phyloP scores from a whole-genome alignment of 176 grass and related monocot genomes.

The Cocos nucifera region DNA sequence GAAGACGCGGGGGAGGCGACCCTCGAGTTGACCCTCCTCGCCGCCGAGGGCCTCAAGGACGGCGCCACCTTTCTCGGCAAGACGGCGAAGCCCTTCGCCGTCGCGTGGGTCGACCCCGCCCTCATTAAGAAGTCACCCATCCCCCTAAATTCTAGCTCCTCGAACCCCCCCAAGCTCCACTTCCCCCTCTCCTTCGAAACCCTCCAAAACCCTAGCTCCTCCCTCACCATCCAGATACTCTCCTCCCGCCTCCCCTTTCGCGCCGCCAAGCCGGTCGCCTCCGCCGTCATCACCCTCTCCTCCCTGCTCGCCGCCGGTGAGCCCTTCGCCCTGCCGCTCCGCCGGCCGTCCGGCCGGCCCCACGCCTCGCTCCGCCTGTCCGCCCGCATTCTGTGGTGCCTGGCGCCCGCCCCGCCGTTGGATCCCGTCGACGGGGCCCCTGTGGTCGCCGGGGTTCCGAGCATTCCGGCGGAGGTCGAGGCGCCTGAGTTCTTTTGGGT shows the following conservation, averaged over 20 bases:
- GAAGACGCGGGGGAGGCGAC: conserved; percentile 12
- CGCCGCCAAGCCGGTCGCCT: neutral
- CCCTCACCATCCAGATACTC: conserved; percentile 24
- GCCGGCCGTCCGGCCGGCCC: conserved; percentile 23
- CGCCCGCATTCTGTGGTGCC: conserved; percentile 23
- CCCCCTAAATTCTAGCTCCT: neutral
- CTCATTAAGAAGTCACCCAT: conserved; percentile 10
- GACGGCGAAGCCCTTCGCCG: conserved; percentile 18
- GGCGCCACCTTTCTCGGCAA: conserved; percentile 2
- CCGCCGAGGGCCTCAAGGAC: conserved; percentile 12
- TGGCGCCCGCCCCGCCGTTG: neutral
- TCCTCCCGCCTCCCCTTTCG: conserved; percentile 20
- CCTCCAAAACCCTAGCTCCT: conserved; percentile 10
- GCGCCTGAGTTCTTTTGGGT: neutral
- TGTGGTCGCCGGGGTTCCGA: neutral
- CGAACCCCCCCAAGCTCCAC: conserved; percentile 4
- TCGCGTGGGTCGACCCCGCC: conserved; percentile 32
- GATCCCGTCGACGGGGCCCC: conserved; percentile 1
- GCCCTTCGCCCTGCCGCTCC: conserved; percentile 13
- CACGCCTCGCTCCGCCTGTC: conserved; percentile 6
- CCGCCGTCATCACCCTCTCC: conserved; percentile 9
- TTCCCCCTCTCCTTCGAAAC: conserved; percentile 17
- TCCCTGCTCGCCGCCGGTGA: conserved; percentile 9
- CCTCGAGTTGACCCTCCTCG: conserved; percentile 27
- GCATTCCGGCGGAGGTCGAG: neutral